These are phyloP conservation scores for Inonotus hispidus DNA, from an alignment of 1,284 basidiomycete species.

Conservation along the genomic window DNA sequence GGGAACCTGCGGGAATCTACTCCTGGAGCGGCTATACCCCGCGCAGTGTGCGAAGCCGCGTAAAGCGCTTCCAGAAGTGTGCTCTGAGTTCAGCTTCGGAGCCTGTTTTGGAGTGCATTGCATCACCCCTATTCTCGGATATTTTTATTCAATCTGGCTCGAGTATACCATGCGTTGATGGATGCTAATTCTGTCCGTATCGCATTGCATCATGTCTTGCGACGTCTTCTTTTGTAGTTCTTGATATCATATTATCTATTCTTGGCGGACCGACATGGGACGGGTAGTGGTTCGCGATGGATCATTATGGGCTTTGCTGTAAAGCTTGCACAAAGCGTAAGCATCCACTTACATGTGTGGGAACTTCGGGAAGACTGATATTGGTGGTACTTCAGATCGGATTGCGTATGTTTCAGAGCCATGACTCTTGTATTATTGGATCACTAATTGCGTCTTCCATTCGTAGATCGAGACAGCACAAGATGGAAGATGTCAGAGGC, in stretches of 20 bases:
- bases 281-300: slow-evolving; percentile 68
- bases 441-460: slow-evolving; percentile 19
- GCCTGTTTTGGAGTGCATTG: not conserved
- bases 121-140: not conserved
- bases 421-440: slow-evolving; percentile 1
- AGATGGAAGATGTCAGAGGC: slow-evolving; percentile 55
- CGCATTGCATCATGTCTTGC: too few species aligned
- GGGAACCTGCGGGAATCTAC: too few species aligned
- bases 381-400: slow-evolving; percentile 47
- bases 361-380: not conserved
- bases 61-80: not conserved
- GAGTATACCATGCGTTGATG: not conserved
- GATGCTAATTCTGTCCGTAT: not conserved
- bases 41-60: too few species aligned
- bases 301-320: slow-evolving; percentile 73
- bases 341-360: slow-evolving; percentile 26
- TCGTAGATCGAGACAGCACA: slow-evolving; percentile 65
- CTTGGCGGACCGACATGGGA: slow-evolving; percentile 67
- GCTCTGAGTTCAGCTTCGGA: not conserved
- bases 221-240: slow-evolving; percentile 43
- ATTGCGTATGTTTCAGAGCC: slow-evolving; percentile 47
- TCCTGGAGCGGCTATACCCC: too few species aligned
- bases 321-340: slow-evolving; percentile 71
- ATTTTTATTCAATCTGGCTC: not conserved
- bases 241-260: slow-evolving; percentile 76